These are phyloP conservation scores for Thielaviopsis euricoi DNA, from an alignment of 2,329 filamentous ascomycete genomes.

Conservation along the genomic window DNA sequence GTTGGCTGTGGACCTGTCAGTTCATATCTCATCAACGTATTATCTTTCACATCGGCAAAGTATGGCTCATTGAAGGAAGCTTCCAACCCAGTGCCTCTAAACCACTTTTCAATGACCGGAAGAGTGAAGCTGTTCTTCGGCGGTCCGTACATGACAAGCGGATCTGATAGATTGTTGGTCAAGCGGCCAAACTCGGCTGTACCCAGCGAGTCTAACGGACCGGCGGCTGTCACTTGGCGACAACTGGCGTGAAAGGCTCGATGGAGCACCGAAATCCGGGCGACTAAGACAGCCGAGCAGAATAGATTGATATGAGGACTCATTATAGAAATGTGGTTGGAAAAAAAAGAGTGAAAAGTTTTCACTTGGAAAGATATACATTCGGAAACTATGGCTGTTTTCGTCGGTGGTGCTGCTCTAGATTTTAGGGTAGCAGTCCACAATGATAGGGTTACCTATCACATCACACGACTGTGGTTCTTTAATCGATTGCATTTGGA, in stretches of 20 bases:
- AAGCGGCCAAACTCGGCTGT: not conserved
- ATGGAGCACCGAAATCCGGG: not conserved
- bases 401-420: no score
- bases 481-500: no score
- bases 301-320: not conserved
- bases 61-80: slow-evolving; percentile 14
- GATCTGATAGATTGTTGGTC: slow-evolving; percentile 1
- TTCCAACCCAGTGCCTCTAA: slow-evolving; percentile 18
- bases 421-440: no score
- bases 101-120: slow-evolving; percentile 45
- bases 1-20: slow-evolving; percentile 17
- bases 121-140: slow-evolving; percentile 17
- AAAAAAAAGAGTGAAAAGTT: not conserved
- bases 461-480: no score
- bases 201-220: not conserved
- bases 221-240: not conserved
- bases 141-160: slow-evolving; percentile 1
- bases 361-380: no score
- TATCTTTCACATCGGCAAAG: slow-evolving; percentile 18
- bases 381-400: no score
- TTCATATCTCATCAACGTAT: slow-evolving; percentile 23
- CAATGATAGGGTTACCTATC: no score
- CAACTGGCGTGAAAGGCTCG: not conserved
- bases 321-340: not conserved
- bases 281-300: not conserved